Base-by-base conservation (phyloP, 2,329 filamentous ascomycete species). In the Paracoccidioides brasiliensis region DNA sequence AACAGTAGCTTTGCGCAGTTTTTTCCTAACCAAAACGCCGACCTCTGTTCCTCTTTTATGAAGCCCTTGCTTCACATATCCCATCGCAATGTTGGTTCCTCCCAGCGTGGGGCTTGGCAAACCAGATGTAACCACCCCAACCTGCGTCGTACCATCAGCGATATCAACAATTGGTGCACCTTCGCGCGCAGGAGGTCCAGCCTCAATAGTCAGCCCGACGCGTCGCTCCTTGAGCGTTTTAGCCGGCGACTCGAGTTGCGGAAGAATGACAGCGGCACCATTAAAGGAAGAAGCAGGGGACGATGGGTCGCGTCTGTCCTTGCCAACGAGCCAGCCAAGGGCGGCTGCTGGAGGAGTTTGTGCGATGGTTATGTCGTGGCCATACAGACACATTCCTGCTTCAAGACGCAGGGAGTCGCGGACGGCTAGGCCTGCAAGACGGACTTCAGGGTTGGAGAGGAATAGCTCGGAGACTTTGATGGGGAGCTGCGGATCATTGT, bases 301-400 rank as follows among this genome's bases (percentile, higher is more conserved):
- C 2, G 64, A 60, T 4, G 68, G 62, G 54, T 79, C 74, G 54
- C 84, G 84, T 15, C 91, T 82, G 55, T 85, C 81, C 67, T 89
- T 90, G 60, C 86, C 84, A 58, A 98, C 84, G 66, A 96, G 81
- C 91, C 93, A 98, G 58, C 77, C 77, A 0, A 88, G 72, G 1
- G 76, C 78, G 1, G 80, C 84, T 66, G 83, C 80, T 4, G 85
- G 82, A 0, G 85, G 84, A 1, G 85, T 87, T 9, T 80, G 85
- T 0, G 75, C 76, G 56, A 95, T 91, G 69, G 94, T 84, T 41
- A 98, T 80, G 70, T 98, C 93, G 73, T 97, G 89, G n/a, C 93
- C 93, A 74, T 98, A 98, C n/a, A 98, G 80, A 72, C 93, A 98
- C 91, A 98, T 95, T 58, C 93, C 93, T 0, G 93, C 93, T 75